Base-by-base conservation (phyloP, 2,329 filamentous ascomycete genomes). In the Pleochaeta shiraiana region DNA sequence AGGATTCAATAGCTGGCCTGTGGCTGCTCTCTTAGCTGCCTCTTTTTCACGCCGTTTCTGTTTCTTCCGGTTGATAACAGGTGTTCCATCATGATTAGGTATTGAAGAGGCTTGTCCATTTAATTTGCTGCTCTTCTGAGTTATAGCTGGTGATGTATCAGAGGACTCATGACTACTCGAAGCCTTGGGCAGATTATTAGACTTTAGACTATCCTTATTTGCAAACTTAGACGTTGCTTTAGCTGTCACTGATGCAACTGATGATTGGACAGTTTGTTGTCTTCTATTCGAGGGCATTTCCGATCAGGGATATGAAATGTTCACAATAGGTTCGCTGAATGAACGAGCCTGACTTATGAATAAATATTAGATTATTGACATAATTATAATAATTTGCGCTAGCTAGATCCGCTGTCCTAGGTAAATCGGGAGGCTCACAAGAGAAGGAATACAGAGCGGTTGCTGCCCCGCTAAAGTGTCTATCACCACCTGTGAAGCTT, bases 21-120 rank as follows among this genome's bases (percentile, higher is more conserved):
- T 71, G 30, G 72, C 72, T 55, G 71, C 71, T 31, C 70, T 68
- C 65, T 72, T 72, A 19, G 72, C 72, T 33, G 71, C 71, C 63
- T 71, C 86, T 74, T 96, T 96, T 72, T 88, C 86, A 69, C 91
- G 83, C 69, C 91, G 84, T 79, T 95, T 96, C 75, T 93, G 88
- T 79, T 96, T 97, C 79, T 96, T 96, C 73, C 88, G 84, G 76
- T 95, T 96, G 63, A 91, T 86, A 9, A 79, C 72, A 55, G 77
- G 78, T 59, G 74, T 70, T 61, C 69, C 69, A 66, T 70, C 71
- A 19, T 65, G 65, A 59, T 70, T 65, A 67, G 70, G 65, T 64
- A 70, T 67, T 43, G 65, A 65, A 12, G 71, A 67, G 57, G 60
- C 65, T 65, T 71, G 69, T n/a, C 69, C 69, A 65, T 73, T 74